Evolutionary conservation across 805 yeast species (phyloP).

Genomic region (Kuraishia floccosa): DNA sequence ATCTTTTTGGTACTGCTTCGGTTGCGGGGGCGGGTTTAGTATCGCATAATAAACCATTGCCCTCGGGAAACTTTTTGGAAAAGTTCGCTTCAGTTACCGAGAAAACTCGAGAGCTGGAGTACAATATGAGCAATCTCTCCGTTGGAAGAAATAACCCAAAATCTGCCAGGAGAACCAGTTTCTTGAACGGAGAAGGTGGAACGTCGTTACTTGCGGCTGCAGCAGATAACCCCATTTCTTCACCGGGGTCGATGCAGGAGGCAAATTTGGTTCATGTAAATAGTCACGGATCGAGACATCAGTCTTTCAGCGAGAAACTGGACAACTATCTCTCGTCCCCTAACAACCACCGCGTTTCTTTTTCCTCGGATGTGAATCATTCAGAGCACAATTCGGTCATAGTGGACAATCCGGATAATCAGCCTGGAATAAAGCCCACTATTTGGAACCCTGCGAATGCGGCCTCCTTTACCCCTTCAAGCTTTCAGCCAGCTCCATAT

Average conservation of each 20-base stretch:
- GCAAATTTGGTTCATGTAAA: too few species aligned
- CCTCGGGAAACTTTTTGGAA: slow-evolving; percentile 38
- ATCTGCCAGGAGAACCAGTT: slow-evolving; percentile 18
- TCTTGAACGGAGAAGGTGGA: slow-evolving; percentile 38
- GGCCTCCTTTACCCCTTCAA: slow-evolving; percentile 43
- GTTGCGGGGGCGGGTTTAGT: slow-evolving; percentile 35
- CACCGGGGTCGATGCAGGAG: too few species aligned
- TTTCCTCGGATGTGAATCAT: slow-evolving; percentile 14
- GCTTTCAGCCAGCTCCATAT: too few species aligned
- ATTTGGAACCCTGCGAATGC: slow-evolving; percentile 65
- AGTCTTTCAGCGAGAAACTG: slow-evolving; percentile 50
- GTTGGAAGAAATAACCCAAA: slow-evolving; percentile 12
- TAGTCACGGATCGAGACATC: slow-evolving; percentile 38
- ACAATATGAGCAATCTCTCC: slow-evolving; percentile 28
- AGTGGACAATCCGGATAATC: slow-evolving; percentile 11
- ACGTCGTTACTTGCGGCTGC: too few species aligned
- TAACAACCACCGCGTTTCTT: slow-evolving; percentile 13
- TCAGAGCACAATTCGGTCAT: slow-evolving; percentile 23
- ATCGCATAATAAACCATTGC: slow-evolving; percentile 12
- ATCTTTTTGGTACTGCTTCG: slow-evolving; percentile 47
- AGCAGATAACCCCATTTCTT: too few species aligned
- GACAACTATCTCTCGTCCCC: slow-evolving; percentile 32
- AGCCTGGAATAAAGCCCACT: slow-evolving; percentile 14
- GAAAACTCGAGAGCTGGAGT: slow-evolving; percentile 57
- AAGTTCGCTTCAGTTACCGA: slow-evolving; percentile 58